Conservation (phyloP, 441 rosid species). For the Rhodomyrtus psidioides region DNA sequence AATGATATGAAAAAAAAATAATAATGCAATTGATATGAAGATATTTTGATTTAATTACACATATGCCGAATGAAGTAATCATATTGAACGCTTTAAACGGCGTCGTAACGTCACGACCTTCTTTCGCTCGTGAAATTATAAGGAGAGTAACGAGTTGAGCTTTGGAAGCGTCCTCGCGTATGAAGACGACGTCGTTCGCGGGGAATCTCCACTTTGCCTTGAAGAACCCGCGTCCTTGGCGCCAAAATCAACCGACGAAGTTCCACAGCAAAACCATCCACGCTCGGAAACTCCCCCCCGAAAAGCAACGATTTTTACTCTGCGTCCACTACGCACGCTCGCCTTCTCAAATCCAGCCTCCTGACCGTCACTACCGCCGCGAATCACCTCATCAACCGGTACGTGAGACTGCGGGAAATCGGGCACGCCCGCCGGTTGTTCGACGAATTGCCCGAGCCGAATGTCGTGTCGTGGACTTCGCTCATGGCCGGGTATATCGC, state of each 20-base stretch:
- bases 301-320: conserved; percentile 21
- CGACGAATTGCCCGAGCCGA: conserved; percentile 65
- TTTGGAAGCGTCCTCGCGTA: not conserved
- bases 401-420: conserved; percentile 14
- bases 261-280: conserved; percentile 9
- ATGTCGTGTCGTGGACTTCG: conserved; percentile 72
- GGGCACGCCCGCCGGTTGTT: conserved; percentile 32
- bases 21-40: no score
- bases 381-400: conserved; percentile 45
- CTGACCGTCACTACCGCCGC: conserved; percentile 14
- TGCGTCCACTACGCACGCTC: conserved; percentile 18
- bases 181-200: conserved; percentile 5
- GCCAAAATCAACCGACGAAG: conserved; percentile 11
- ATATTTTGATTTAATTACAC: no score
- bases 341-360: conserved; percentile 36
- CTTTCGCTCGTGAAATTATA: not conserved
- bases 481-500: conserved; percentile 45
- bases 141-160: not conserved
- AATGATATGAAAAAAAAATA: not conserved
- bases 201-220: conserved; percentile 1
- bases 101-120: not conserved
- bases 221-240: conserved; percentile 7
- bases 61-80: not conserved
- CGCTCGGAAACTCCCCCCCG: conserved; percentile 19
- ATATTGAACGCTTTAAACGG: not conserved